Evolutionary conservation across 1,284 basidiomycete genomes (phyloP).

Genomic region (Meripilus lineatus): DNA sequence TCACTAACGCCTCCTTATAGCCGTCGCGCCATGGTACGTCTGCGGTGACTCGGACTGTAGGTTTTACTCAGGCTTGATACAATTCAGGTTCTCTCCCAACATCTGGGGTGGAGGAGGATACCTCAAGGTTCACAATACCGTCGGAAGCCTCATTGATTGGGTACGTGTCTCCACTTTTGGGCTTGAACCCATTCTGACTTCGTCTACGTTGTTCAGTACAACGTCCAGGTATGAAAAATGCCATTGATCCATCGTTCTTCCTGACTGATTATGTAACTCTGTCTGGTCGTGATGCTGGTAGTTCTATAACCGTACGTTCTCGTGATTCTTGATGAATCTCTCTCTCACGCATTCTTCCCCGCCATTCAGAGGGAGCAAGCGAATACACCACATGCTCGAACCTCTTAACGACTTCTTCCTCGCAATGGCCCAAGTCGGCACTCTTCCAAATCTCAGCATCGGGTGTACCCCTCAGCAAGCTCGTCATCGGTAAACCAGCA

Average conservation of each 20-base stretch:
- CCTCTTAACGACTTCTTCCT: constrained; percentile 48
- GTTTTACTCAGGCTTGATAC: constrained; percentile 8
- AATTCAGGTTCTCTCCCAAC: constrained; percentile 43
- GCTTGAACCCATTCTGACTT: neutral
- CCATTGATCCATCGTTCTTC: neutral
- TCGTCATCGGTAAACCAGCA: constrained; percentile 63
- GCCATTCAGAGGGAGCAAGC: constrained; percentile 41
- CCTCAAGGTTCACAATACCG: constrained; percentile 46
- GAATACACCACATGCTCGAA: constrained; percentile 55
- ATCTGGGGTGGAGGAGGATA: constrained; percentile 55
- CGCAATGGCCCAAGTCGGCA: constrained; percentile 42
- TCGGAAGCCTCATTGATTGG: constrained; percentile 44
- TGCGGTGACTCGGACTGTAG: neutral
- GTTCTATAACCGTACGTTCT: constrained; percentile 59
- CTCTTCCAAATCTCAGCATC: constrained; percentile 61
- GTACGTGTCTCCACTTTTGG: constrained; percentile 17
- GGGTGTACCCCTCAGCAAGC: constrained; percentile 45
- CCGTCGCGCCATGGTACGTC: constrained; percentile 53
- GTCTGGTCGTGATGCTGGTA: constrained; percentile 22
- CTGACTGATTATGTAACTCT: no score
- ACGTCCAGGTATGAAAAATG: constrained; percentile 33
- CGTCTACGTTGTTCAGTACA: constrained; percentile 30
- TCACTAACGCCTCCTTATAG: constrained; percentile 13
- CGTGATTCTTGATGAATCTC: neutral
- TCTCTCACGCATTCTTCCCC: neutral